Evolutionary conservation across 768 basidiomycete species (phyloP).

Genomic region (Naganishia randhawae): DNA sequence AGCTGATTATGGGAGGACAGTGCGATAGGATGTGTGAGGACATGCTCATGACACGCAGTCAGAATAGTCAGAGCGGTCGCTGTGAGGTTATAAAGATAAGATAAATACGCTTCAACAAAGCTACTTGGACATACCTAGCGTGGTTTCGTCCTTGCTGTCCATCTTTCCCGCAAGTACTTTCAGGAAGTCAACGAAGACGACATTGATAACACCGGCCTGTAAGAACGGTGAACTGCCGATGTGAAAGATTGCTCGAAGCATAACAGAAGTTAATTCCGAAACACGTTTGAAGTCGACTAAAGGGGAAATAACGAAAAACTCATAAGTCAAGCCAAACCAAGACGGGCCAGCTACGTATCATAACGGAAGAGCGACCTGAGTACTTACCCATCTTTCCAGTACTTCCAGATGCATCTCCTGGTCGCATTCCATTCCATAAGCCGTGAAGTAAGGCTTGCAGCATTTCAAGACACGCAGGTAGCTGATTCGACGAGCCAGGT

Average conservation of each 20-base stretch:
- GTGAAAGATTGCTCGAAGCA: constrained; percentile 40
- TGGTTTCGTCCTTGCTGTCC: constrained; percentile 27
- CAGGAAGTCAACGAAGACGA: constrained; percentile 31
- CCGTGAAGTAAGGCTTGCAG: constrained; percentile 35
- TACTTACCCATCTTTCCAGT: constrained; percentile 28
- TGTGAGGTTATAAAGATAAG: constrained; percentile 10
- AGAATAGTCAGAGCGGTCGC: constrained; percentile 41
- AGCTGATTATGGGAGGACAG: constrained; percentile 20
- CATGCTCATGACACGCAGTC: constrained; percentile 33
- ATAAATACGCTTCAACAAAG: neutral
- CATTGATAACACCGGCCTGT: constrained; percentile 27
- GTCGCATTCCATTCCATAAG: constrained; percentile 32
- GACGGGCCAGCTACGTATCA: neutral
- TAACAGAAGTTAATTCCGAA: constrained; percentile 34
- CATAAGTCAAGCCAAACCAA: too few relatives aligned
- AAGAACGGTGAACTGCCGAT: constrained; percentile 32
- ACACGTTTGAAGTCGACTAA: constrained; percentile 22
- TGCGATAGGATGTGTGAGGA: constrained; percentile 34
- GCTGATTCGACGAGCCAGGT: constrained; percentile 29
- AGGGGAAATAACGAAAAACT: neutral
- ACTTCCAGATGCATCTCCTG: constrained; percentile 30
- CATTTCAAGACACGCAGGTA: constrained; percentile 30
- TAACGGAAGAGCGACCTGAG: neutral
- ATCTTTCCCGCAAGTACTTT: constrained; percentile 31
- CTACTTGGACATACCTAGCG: neutral